Evolutionary conservation across 306 rosid species (phyloP).

Genomic region (Vachellia collinsii): DNA sequence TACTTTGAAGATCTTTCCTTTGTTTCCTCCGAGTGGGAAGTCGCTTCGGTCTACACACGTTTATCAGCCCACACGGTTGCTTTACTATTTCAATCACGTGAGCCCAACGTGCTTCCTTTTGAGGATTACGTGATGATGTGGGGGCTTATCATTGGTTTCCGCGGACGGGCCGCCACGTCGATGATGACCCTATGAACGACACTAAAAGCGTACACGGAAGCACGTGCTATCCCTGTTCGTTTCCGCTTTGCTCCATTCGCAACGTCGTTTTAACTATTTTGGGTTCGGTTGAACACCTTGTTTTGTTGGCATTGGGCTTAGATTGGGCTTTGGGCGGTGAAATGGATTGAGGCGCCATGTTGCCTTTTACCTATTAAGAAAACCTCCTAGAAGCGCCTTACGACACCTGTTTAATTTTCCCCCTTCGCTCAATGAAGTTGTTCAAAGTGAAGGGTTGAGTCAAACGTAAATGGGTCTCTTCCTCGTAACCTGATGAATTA

Average conservation of each 20-base stretch:
- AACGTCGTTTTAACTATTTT: background rate
- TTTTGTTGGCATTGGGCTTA: background rate
- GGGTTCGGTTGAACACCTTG: background rate
- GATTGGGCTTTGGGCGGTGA: background rate
- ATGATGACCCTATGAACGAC: background rate
- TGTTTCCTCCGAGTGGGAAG: constrained; percentile 34
- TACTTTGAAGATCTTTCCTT: background rate
- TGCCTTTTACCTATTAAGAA: background rate
- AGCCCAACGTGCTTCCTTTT: background rate
- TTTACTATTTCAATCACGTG: background rate
- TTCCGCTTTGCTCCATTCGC: background rate
- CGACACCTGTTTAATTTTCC: no score
- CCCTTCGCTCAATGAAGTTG: no score
- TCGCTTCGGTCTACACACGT: constrained; percentile 16
- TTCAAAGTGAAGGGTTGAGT: no score
- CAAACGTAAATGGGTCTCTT: no score
- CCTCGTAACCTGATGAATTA: no score
- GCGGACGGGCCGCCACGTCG: background rate
- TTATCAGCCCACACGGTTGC: constrained; percentile 33
- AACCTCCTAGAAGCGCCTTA: no score
- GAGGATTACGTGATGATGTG: constrained; percentile 11
- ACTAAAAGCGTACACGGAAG: constrained; percentile 14
- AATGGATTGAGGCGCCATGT: background rate
- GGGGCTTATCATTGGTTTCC: constrained; percentile 3
- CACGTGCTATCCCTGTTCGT: background rate